phyloP scores from a whole-genome alignment of 2,329 filamentous ascomycete genomes.

The Sporothrix curviconia region DNA sequence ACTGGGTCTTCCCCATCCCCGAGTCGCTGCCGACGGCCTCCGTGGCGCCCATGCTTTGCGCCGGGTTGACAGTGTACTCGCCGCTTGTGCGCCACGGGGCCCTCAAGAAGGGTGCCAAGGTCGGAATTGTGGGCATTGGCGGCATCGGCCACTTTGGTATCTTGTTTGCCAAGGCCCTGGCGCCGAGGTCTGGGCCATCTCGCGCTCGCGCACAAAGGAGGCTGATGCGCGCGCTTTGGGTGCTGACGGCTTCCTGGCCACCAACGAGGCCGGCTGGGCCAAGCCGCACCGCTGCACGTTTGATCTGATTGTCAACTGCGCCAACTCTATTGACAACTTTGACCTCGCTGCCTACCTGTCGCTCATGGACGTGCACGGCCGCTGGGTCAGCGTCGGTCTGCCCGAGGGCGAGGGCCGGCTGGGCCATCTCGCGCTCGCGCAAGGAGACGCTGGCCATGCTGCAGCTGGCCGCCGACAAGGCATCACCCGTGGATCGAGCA shows the following conservation, averaged over 20 bases:
- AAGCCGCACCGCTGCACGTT: constrained; percentile 55
- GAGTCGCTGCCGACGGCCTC: constrained; percentile 56
- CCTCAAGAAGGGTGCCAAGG: constrained; percentile 73
- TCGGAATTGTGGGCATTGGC: constrained; percentile 67
- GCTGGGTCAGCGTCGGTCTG: constrained; percentile 73
- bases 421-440: constrained; percentile 65
- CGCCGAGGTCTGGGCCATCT: constrained; percentile 57
- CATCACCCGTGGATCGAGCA: constrained; percentile 66
- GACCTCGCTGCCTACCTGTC: constrained; percentile 66
- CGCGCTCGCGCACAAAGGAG: constrained; percentile 53
- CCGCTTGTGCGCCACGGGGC: constrained; percentile 73
- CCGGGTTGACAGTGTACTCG: constrained; percentile 72
- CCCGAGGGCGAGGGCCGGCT: constrained; percentile 70
- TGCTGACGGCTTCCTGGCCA: constrained; percentile 54
- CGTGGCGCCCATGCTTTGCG: constrained; percentile 78
- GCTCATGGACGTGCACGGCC: constrained; percentile 73
- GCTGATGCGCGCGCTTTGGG: constrained; percentile 53
- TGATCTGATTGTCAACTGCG: constrained; percentile 71
- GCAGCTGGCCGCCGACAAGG: constrained; percentile 62
- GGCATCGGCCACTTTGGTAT: constrained; percentile 67
- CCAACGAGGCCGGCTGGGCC: constrained; percentile 51
- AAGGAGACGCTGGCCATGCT: constrained; percentile 67
- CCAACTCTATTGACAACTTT: constrained; percentile 62
- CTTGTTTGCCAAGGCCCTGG: constrained; percentile 62
- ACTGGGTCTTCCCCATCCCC: constrained; percentile 70